Evolutionary conservation across 495 filamentous ascomycete species (phyloP), one percentile per base, ranked within the genome.

Genomic region (Aspergillus cavernicola): DNA sequence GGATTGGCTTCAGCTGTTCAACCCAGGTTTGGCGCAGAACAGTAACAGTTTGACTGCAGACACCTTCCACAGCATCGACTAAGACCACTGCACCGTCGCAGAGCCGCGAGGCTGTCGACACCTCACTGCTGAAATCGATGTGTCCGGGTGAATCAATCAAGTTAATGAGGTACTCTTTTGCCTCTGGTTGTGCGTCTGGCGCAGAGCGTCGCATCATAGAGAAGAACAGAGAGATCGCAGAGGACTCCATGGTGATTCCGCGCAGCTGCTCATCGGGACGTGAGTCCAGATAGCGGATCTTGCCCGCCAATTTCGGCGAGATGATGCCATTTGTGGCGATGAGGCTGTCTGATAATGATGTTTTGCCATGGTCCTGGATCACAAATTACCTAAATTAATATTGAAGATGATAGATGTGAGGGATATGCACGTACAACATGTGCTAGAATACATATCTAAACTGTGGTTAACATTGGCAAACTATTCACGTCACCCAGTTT

Each of bases 321-420:
- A 99, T 97, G 72, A 99, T 97, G 76, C 93, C 93, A 81, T 99
- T 99, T 59, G 95, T 97, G 69, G 95, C 90, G 59, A 99, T 89
- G 40, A 99, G 85, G 51, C 89, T 89, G 66, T 99, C 93, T 38
- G 92, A 95, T 57, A 99, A 85, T 18, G 95, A 97, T 6, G 93
- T 99, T 73, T 99, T 99, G 59, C 93, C 93, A 78, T 99, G 93
- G 65, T 99, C 93, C 77, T 80, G 61, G 12, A 28, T 28, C 9
- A 9, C n/a, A n/a, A n/a, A n/a, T n/a, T n/a, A n/a, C n/a, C n/a
- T n/a, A 28, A 28, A 9, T 28, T 9, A 28, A 28, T 28, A 9
- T 28, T 9, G 9, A 28, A 4, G 24, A n/a, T 10, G 6, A 33
- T 33, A 33, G 11, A 3, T 33, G 31, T 7, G 2, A 19, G 19